Conservation (phyloP, 768 basidiomycete species). For the Termitomyces sp. region DNA sequence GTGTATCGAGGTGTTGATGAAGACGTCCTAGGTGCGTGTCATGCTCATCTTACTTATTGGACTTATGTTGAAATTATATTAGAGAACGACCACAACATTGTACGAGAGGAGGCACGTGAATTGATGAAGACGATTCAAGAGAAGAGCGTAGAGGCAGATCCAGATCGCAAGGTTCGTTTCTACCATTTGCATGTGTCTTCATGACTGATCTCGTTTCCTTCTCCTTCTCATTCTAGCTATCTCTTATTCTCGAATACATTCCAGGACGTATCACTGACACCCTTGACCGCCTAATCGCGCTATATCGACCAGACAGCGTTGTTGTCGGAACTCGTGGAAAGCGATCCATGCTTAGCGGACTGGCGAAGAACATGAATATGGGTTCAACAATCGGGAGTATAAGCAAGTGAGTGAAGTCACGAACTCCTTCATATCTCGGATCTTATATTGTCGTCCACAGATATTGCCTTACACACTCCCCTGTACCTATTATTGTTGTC, state of each 20-base stretch:
- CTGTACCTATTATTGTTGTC: constrained; percentile 95
- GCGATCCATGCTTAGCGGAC: constrained; percentile 34
- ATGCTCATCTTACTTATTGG: neutral
- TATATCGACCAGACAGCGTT: constrained; percentile 89
- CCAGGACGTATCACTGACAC: constrained; percentile 88
- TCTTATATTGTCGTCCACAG: constrained; percentile 25
- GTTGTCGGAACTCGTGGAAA: constrained; percentile 89
- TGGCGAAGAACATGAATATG: constrained; percentile 30
- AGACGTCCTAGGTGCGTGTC: constrained; percentile 68
- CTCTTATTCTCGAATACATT: constrained; percentile 90
- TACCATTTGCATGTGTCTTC: neutral
- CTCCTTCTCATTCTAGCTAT: constrained; percentile 60
- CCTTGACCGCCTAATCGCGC: constrained; percentile 87
- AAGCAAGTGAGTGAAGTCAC: constrained; percentile 33
- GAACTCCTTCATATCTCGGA: no score
- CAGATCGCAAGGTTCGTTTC: constrained; percentile 65
- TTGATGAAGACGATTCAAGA: constrained; percentile 79
- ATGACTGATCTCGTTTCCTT: neutral
- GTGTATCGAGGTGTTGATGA: constrained; percentile 89
- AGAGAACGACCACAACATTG: constrained; percentile 74
- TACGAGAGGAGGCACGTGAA: constrained; percentile 83
- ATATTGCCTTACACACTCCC: constrained; percentile 86
- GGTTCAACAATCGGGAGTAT: constrained; percentile 45
- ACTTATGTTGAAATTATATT: neutral
- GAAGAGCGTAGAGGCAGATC: constrained; percentile 74